Evolutionary conservation across 768 basidiomycete species (phyloP).

Genomic region (Psilocybe subaeruginosa): DNA sequence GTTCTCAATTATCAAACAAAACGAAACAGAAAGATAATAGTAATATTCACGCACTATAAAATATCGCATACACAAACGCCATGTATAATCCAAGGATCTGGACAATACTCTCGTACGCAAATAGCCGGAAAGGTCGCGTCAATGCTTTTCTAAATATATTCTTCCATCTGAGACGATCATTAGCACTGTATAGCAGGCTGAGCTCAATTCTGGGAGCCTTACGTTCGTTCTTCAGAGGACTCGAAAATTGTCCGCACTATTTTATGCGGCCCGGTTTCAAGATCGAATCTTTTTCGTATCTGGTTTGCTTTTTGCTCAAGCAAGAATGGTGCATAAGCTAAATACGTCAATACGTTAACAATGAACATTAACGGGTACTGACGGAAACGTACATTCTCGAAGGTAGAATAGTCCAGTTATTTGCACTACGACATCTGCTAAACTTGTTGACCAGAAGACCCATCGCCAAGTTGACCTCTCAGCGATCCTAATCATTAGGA

Average conservation of each 20-base stretch:
- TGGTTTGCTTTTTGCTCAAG: conserved; percentile 54
- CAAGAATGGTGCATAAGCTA: conserved; percentile 49
- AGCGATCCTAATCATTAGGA: conserved; percentile 44
- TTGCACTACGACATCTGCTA: conserved; percentile 58
- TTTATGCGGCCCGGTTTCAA: conserved; percentile 43
- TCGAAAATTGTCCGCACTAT: conserved; percentile 54
- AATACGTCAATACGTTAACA: not conserved
- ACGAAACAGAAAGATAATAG: not conserved
- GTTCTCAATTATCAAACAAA: not conserved
- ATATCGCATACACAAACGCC: conserved; percentile 66
- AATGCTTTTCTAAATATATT: conserved; percentile 55
- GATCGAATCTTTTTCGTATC: conserved; percentile 47
- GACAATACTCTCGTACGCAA: conserved; percentile 63
- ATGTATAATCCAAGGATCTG: conserved; percentile 70
- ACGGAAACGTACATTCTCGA: conserved; percentile 55
- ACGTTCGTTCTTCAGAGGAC: conserved; percentile 43
- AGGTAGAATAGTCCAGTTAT: conserved; percentile 57
- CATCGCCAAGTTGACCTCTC: conserved; percentile 70
- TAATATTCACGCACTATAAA: conserved; percentile 45
- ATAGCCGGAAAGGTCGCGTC: conserved; percentile 67
- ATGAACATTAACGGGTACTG: no score
- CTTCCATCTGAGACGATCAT: conserved; percentile 45
- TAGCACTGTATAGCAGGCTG: no score
- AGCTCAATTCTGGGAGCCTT: conserved; percentile 21
- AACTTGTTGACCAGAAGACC: conserved; percentile 76